Percentiles rank a stretch among this genome's conserved stretches.
Conservation (phyloP, 257 asterid species). For the Petrea volubilis region DNA sequence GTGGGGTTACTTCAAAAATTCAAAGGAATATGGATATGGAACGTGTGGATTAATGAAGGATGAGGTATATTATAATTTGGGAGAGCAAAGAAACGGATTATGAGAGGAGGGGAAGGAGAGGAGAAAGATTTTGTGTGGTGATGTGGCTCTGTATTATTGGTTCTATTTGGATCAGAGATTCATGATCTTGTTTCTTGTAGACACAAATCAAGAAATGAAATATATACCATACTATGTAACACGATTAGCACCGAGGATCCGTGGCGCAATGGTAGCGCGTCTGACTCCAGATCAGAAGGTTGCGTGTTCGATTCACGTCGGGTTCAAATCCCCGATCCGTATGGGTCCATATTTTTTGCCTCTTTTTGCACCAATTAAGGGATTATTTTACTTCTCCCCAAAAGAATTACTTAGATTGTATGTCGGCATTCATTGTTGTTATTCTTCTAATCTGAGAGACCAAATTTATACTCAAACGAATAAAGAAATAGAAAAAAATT, state of each 20-base stretch:
- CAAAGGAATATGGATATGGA: neutral
- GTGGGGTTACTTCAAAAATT: neutral
- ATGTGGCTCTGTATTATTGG: conserved; percentile 66
- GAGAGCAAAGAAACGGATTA: conserved; percentile 33
- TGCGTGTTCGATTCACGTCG: conserved; percentile 99
- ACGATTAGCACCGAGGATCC: conserved; percentile 39
- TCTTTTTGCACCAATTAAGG: no score
- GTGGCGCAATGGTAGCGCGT: conserved; percentile 99
- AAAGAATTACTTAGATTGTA: no score
- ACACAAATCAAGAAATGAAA: no score
- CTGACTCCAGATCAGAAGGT: conserved; percentile 99
- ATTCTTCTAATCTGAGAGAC: no score
- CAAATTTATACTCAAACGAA: no score
- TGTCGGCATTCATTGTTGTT: no score
- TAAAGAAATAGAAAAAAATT: no score
- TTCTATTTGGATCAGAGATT: conserved; percentile 54
- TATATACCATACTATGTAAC: neutral
- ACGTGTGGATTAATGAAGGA: conserved; percentile 11
- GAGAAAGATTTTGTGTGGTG: conserved; percentile 50
- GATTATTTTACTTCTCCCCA: no score
- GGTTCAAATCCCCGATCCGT: conserved; percentile 56
- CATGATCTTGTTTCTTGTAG: neutral
- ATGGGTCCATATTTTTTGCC: neutral
- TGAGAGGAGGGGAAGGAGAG: conserved; percentile 54
- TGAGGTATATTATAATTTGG: conserved; percentile 30